These are phyloP conservation scores for Fusarium albidum DNA, from an alignment of 2,329 filamentous ascomycete species.

Conservation along the genomic window DNA sequence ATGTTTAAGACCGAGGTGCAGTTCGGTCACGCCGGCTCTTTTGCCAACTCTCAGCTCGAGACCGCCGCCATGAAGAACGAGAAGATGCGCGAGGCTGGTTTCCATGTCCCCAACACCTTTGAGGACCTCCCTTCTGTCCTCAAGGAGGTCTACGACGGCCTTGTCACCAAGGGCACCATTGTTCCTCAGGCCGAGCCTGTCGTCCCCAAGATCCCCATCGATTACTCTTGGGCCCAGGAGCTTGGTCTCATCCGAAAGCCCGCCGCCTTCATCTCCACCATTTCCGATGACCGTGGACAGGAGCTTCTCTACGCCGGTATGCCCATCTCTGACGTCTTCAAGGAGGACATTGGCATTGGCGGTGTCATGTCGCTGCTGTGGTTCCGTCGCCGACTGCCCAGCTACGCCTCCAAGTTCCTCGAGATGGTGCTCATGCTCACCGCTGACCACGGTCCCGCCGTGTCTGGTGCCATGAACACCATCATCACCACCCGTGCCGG, in stretches of 20 bases:
- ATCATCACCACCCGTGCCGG: slow-evolving; percentile 99
- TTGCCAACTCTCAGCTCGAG: slow-evolving; percentile 99
- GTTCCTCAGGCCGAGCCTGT: slow-evolving; percentile 86
- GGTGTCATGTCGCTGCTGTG: slow-evolving; percentile 99
- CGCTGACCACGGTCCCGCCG: slow-evolving; percentile 97
- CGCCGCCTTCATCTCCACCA: slow-evolving; percentile 99
- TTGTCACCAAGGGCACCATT: slow-evolving; percentile 86
- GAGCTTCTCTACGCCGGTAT: slow-evolving; percentile 98
- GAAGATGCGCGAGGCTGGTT: slow-evolving; percentile 92
- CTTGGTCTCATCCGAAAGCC: slow-evolving; percentile 99
- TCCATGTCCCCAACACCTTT: slow-evolving; percentile 94
- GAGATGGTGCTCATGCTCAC: slow-evolving; percentile 99
- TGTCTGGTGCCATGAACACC: slow-evolving; percentile 99
- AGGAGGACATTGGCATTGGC: slow-evolving; percentile 97
- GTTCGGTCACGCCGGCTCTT: slow-evolving; percentile 98
- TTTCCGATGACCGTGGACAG: slow-evolving; percentile 99
- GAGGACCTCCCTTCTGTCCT: slow-evolving; percentile 88
- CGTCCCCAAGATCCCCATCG: slow-evolving; percentile 98
- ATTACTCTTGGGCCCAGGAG: slow-evolving; percentile 99
- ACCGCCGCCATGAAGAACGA: slow-evolving; percentile 97
- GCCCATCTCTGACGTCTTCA: slow-evolving; percentile 99
- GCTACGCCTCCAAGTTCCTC: slow-evolving; percentile 97
- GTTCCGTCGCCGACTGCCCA: slow-evolving; percentile 97
- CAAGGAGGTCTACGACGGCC: slow-evolving; percentile 83
- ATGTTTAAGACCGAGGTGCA: slow-evolving; percentile 99